These are phyloP conservation scores for Scenedesmus sp. DNA, from an alignment of 163 green algal genomes.

Conservation along the genomic window DNA sequence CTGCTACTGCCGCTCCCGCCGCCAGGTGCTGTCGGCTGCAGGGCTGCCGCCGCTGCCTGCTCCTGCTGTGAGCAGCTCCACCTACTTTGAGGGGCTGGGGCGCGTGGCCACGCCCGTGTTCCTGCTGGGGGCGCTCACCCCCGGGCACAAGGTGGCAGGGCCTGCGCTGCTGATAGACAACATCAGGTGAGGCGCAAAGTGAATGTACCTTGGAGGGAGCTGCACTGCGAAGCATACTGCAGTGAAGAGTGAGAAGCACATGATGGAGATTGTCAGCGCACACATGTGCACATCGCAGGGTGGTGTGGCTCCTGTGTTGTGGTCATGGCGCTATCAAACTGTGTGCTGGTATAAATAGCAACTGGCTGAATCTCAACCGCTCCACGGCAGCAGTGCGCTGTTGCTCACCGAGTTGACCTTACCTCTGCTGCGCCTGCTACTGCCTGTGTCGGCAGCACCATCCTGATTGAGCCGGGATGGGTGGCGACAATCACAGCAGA, in stretches of 20 bases:
- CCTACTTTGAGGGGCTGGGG: constrained; percentile 85
- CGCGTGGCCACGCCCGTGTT: constrained; percentile 81
- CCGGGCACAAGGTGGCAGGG: constrained; percentile 74
- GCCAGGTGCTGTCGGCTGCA: background rate
- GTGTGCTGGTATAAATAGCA: background rate
- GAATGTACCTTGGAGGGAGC: background rate
- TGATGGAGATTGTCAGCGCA: background rate
- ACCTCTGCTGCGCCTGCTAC: background rate
- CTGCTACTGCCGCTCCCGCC: background rate
- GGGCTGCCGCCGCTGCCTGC: constrained; percentile 47
- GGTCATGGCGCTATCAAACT: background rate
- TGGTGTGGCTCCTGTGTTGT: background rate
- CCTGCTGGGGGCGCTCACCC: constrained; percentile 69
- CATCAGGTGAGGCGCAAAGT: constrained; percentile 62
- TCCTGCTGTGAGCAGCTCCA: constrained; percentile 34
- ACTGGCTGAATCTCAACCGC: background rate
- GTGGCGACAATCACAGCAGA: constrained; percentile 77
- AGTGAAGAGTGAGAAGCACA: background rate
- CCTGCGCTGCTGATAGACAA: constrained; percentile 91
- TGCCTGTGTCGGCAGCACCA: constrained; percentile 63
- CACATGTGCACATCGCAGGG: background rate
- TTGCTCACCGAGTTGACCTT: background rate
- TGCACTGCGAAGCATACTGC: background rate
- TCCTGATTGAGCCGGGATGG: constrained; percentile 90
- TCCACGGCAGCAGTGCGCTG: background rate